These are phyloP conservation scores for Starmerella bombicola DNA, from an alignment of 805 yeast genomes.

Conservation along the genomic window DNA sequence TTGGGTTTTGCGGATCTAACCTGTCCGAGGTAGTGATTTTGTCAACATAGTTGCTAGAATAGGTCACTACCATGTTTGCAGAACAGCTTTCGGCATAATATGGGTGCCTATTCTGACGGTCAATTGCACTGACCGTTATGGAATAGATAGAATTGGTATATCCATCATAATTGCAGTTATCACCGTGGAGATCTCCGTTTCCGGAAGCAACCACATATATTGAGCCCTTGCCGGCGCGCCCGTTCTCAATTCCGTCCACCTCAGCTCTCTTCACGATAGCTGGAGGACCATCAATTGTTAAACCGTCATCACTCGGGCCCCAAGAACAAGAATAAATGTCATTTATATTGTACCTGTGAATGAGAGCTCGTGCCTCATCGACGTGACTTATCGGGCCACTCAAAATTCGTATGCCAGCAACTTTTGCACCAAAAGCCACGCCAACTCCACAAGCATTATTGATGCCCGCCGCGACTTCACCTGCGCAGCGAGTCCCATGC, in stretches of 20 bases:
- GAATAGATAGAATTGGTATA: constrained; percentile 92
- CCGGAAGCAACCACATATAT: constrained; percentile 93
- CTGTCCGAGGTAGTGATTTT: constrained; percentile 65
- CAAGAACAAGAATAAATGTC: constrained; percentile 95
- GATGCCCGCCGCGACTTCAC: constrained; percentile 78
- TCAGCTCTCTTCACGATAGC: constrained; percentile 66
- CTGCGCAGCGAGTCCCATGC: constrained; percentile 97
- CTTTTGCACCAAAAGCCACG: constrained; percentile 78
- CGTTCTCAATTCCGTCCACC: constrained; percentile 70
- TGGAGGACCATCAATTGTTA: constrained; percentile 74
- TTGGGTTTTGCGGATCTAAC: constrained; percentile 11
- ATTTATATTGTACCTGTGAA: constrained; percentile 66
- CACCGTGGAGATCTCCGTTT: constrained; percentile 73
- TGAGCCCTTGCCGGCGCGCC: constrained; percentile 70
- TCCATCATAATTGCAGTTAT: constrained; percentile 93
- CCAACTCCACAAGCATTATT: constrained; percentile 92
- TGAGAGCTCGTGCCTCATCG: constrained; percentile 83
- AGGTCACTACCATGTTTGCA: constrained; percentile 88
- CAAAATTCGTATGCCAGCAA: constrained; percentile 80
- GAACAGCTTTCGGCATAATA: constrained; percentile 84
- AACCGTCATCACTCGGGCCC: constrained; percentile 96
- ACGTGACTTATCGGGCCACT: constrained; percentile 69
- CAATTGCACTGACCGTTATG: constrained; percentile 89
- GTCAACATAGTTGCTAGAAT: constrained; percentile 82
- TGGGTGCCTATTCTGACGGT: constrained; percentile 76